Base-by-base conservation (phyloP, 208 protist genomes). In the Herpetomonas samuelpessoai region DNA sequence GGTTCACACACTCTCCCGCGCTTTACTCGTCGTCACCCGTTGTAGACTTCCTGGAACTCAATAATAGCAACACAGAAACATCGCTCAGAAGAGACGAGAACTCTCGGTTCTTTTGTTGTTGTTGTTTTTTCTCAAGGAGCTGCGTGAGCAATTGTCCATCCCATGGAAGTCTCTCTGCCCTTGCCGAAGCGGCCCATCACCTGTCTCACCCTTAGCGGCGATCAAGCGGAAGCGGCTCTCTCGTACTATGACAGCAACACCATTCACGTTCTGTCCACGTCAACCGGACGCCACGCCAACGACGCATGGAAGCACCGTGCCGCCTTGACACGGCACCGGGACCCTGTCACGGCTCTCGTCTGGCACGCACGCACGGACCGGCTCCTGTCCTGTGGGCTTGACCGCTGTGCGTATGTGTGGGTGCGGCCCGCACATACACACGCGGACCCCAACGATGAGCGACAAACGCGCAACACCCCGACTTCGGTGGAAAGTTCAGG, bases 401-500 rank as follows among this genome's bases (percentile, higher is more conserved):
- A 41, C 35, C 35, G 35, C 6, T 6, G 9, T 14, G 35, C 35
- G 35, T 41, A 41, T 14, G 35, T 41, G 35, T 41, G 35, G 35
- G 35, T 41, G 9, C 35, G 14, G 35, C n/a, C n/a, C n/a, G n/a
- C n/a, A n/a, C n/a, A n/a, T n/a, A n/a, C n/a, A n/a, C 35, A 41
- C 9, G 35, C 35, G 35, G 35, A 41, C 22, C 18, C 10, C 22
- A 18, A 52, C 14, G 18, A 49, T 73, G 28, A 4, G 26, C 4
- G 14, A 7, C 52, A 39, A 74, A 79, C 60, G 72, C 67, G 0
- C 56, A 53, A 31, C 58, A 79, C 44, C 16, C 24, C 16, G 53
- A 75, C 35, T 18, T 48, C 28, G 30, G 0, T 22, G 24, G 56
- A 21, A 45, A 22, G 35, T 14, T 18, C 31, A 44, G 21, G 35